Percentiles rank a stretch among this genome's conserved stretches.
phyloP scores from a whole-genome alignment of 1,284 basidiomycete species.

The Cryptococcus sp. region DNA sequence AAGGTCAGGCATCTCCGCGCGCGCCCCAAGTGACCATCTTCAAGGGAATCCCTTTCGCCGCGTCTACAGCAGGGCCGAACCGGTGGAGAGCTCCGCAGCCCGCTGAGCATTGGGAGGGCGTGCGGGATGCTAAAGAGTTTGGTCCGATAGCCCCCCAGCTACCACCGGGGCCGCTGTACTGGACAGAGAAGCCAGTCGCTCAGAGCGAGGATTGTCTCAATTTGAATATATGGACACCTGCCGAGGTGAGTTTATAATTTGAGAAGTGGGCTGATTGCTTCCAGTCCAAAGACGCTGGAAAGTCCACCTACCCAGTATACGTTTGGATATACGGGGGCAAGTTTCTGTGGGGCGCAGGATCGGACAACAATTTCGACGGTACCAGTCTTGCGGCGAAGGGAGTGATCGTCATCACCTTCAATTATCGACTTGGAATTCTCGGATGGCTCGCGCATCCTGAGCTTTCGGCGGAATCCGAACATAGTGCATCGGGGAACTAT shows the following conservation, averaged over 20 bases:
- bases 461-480: constrained; percentile 44
- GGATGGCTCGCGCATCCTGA: constrained; percentile 48
- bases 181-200: background rate
- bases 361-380: constrained; percentile 55
- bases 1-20: background rate
- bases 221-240: constrained; percentile 24
- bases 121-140: background rate
- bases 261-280: constrained; percentile 25
- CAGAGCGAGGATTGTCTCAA: constrained; percentile 24
- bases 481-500: constrained; percentile 54
- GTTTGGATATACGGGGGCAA: constrained; percentile 33
- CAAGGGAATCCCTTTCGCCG: constrained; percentile 10
- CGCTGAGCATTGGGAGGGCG: background rate
- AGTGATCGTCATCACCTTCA: constrained; percentile 62
- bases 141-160: constrained; percentile 8
- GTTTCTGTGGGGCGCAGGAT: constrained; percentile 50
- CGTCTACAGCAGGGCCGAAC: constrained; percentile 8
- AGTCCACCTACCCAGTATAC: constrained; percentile 21
- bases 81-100: constrained; percentile 8
- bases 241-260: no score
- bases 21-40: constrained; percentile 3
- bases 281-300: constrained; percentile 6
- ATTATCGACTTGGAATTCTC: constrained; percentile 60
- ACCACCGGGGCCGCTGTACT: constrained; percentile 2
- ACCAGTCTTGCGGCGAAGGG: constrained; percentile 55